Percentiles rank a stretch among this genome's conserved stretches.
Conservation (phyloP, 2,329 filamentous ascomycete species). For the Pseudohalonectria lignicola region DNA sequence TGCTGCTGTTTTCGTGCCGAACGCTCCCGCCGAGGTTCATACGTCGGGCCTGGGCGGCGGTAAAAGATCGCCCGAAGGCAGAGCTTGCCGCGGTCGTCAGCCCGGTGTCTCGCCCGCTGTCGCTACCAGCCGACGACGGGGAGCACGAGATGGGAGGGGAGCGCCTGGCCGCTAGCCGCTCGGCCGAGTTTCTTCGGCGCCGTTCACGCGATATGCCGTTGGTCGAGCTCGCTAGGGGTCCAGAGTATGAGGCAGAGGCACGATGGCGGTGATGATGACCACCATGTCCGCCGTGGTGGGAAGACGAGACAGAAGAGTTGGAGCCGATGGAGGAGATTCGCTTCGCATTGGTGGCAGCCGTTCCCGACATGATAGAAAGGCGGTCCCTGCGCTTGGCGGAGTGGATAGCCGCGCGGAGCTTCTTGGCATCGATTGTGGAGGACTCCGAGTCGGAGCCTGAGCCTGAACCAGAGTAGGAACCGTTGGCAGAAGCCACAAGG, state of each 20-base stretch:
- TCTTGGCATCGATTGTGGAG: conserved; percentile 35
- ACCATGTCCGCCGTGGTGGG: conserved; percentile 8
- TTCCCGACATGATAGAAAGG: conserved; percentile 26
- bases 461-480: conserved; percentile 17
- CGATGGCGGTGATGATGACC: conserved; percentile 18
- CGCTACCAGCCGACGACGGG: conserved; percentile 22
- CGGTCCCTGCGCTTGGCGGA: conserved; percentile 35
- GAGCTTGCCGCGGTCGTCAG: conserved; percentile 16
- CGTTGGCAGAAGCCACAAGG: too few species aligned
- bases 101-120: conserved; percentile 17
- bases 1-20: conserved; percentile 13
- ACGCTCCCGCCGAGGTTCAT: conserved; percentile 42
- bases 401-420: conserved; percentile 44
- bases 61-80: conserved; percentile 21
- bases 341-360: conserved; percentile 23
- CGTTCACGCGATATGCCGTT: conserved; percentile 44
- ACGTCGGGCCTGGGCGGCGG: conserved; percentile 42
- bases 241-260: conserved; percentile 23
- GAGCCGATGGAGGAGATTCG: conserved; percentile 35
- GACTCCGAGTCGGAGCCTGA: conserved; percentile 34
- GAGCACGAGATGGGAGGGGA: conserved; percentile 44
- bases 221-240: conserved; percentile 32
- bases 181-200: conserved; percentile 32
- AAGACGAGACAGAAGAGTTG: conserved; percentile 4
- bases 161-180: conserved; percentile 36